These are phyloP conservation scores for Erodium trifolium DNA, from an alignment of 441 rosid species.

Conservation along the genomic window DNA sequence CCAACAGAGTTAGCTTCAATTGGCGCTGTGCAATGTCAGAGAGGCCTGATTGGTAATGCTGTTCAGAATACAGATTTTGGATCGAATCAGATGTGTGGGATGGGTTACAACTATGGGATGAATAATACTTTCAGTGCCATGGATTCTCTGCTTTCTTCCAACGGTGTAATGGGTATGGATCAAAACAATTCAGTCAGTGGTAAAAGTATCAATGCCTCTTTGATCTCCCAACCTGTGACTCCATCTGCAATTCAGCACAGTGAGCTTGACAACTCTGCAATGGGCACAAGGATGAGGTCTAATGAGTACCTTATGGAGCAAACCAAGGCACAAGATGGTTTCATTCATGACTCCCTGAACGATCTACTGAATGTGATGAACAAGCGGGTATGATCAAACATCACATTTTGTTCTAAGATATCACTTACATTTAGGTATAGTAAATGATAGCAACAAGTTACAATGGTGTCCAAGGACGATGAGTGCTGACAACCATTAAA, in stretches of 20 bases:
- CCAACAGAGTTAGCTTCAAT: conserved; percentile 33
- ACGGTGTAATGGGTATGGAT: conserved; percentile 25
- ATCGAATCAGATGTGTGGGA: conserved; percentile 34
- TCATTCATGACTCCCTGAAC: conserved; percentile 48
- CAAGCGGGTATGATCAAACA: conserved; percentile 45
- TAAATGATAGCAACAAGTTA: neutral
- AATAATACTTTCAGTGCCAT: conserved; percentile 24
- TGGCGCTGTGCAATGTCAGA: conserved; percentile 30
- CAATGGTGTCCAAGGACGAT: neutral
- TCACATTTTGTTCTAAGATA: conserved; percentile 7
- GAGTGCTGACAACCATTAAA: no score
- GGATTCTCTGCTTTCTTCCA: conserved; percentile 29
- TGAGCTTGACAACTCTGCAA: conserved; percentile 33
- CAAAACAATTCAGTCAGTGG: conserved; percentile 20
- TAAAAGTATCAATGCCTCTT: conserved; percentile 31
- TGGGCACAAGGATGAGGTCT: conserved; percentile 35
- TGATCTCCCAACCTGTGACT: conserved; percentile 29
- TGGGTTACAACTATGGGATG: conserved; percentile 22
- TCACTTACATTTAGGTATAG: neutral
- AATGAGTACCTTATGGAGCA: conserved; percentile 35
- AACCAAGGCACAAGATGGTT: conserved; percentile 38
- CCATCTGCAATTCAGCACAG: conserved; percentile 28
- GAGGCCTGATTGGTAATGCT: conserved; percentile 28
- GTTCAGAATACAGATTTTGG: conserved; percentile 27
- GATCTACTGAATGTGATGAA: conserved; percentile 59